Percentiles rank a stretch among this genome's conserved stretches.
Conservation (phyloP, 2,329 filamentous ascomycete genomes). For the Fusarium camptoceras region DNA sequence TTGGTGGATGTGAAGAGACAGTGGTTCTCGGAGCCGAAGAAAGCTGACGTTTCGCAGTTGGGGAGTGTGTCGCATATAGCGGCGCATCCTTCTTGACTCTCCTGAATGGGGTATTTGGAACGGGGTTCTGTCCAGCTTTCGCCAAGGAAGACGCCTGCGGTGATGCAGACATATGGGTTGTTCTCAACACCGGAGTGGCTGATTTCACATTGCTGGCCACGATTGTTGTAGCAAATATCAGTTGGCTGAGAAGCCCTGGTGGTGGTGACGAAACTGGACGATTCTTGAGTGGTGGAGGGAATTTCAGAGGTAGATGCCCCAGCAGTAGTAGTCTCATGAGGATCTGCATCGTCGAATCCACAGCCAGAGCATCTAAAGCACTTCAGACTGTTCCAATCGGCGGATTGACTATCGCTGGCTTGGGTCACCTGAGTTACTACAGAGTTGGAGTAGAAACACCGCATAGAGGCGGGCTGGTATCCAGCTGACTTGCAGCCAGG, state of each 20-base stretch:
- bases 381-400: background rate
- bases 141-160: background rate
- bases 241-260: background rate
- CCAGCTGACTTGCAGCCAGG: constrained; percentile 2
- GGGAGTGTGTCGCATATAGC: constrained; percentile 16
- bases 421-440: background rate
- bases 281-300: background rate
- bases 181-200: background rate
- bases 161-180: background rate
- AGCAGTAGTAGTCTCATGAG: background rate
- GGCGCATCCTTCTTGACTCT: constrained; percentile 10
- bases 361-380: constrained; percentile 5
- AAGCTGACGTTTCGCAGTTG: constrained; percentile 11
- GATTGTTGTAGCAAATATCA: background rate
- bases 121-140: constrained; percentile 10
- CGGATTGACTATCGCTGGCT: background rate
- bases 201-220: constrained; percentile 17
- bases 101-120: constrained; percentile 5
- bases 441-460: background rate
- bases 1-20: constrained; percentile 12
- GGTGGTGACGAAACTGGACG: background rate
- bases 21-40: constrained; percentile 7
- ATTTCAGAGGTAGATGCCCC: background rate
- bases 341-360: background rate
- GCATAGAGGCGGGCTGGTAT: background rate